Base-by-base conservation (phyloP, 2,329 filamentous ascomycete species). In the Colletotrichum lupini region DNA sequence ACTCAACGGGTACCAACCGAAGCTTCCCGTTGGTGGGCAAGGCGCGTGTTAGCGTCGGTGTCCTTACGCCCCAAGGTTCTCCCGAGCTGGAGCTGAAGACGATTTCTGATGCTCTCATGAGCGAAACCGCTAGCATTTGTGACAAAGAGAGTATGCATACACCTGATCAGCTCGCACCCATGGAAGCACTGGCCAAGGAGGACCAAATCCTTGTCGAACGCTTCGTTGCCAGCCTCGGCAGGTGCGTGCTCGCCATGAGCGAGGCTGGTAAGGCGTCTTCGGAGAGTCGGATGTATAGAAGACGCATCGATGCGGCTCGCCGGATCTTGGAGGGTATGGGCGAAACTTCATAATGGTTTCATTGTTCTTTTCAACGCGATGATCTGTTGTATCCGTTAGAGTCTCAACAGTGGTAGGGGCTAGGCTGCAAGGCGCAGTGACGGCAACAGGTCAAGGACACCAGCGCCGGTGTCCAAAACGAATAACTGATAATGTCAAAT, bases 251-350 rank as follows among this genome's bases (percentile, higher is more conserved):
- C 9, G 89, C 86, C 35, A 77, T 92, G 74, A 85, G 88, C 71
- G 86, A 93, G 82, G 82, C 86, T 64, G 85, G 89, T 75, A 83
- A 83, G 75, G 83, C 88, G 71, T 87, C 87, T 77, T 83, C 89
- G 74, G 89, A 94, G 76, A 88, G 87, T 62, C 87, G 91, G 67
- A 86, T 92, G 72, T 91, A 93, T 81, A 87, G 94, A 73, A 86
- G 93, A 75, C 88, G 93, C 76, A 87, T 98, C 63, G 94, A 97
- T 76, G 90, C 91, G 65, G 95, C 95, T 5, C 90, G 92, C 73
- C 87, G 90, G 65, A 88, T 94, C 4, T 85, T 97, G 35, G 94
- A 96, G 76, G 94, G 94, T 5, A 84, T 91, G 72, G 88, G 92
- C 75, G 86, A 63, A 61, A 72, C 68, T 62, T 72, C 62, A 46